Evolutionary conservation across 129 eudicot species (phyloP).

Genomic region (Chrysanthemum makinoi): DNA sequence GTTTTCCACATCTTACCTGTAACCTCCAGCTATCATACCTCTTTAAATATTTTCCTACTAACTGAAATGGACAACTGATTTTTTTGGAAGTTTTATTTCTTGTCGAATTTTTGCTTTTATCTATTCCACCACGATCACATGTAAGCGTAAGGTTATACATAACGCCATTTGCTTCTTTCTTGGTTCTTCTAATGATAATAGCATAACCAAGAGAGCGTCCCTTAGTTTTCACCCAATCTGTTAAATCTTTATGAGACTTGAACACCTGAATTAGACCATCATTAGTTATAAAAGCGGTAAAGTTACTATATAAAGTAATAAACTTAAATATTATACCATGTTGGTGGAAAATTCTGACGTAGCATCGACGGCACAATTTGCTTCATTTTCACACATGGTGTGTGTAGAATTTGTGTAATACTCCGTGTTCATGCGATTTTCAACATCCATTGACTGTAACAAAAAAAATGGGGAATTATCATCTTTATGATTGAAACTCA

Average conservation of each 20-base stretch:
- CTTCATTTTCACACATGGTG: background rate
- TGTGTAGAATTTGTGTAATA: no score
- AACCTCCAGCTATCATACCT: slow-evolving; percentile 13
- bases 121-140: slow-evolving; percentile 14
- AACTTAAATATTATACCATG: slow-evolving; percentile 1
- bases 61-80: slow-evolving; percentile 16
- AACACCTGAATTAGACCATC: background rate
- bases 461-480: no score
- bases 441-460: no score
- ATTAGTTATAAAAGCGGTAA: background rate
- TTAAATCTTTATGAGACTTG: background rate
- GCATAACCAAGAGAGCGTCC: slow-evolving; percentile 16
- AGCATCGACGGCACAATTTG: background rate
- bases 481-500: no score
- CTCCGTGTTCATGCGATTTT: no score
- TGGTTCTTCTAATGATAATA: slow-evolving; percentile 12
- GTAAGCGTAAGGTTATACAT: background rate
- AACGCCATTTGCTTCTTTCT: background rate
- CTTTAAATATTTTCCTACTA: slow-evolving; percentile 13
- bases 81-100: slow-evolving; percentile 13
- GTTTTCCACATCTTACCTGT: slow-evolving; percentile 20
- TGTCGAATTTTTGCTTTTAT: background rate
- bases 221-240: slow-evolving; percentile 11
- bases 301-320: background rate
- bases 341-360: background rate